These are phyloP conservation scores for Ophiobolus disseminans DNA, from an alignment of 2,329 filamentous ascomycete species.

Conservation along the genomic window DNA sequence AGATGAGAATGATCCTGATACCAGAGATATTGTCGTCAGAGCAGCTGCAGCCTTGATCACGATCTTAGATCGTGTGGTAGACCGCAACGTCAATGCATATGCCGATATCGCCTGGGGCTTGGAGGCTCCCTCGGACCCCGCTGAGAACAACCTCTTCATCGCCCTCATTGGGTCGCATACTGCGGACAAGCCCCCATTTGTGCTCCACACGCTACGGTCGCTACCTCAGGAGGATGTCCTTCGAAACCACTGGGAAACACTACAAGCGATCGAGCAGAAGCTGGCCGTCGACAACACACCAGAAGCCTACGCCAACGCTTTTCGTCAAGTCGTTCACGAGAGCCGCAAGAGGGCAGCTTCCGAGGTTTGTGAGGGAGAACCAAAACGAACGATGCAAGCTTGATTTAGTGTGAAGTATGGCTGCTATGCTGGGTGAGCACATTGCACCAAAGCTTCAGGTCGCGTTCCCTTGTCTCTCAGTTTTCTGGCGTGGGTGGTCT, in stretches of 20 bases:
- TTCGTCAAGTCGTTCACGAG: constrained; percentile 37
- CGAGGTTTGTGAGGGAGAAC: constrained; percentile 34
- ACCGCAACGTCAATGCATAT: constrained; percentile 44
- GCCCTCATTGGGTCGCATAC: constrained; percentile 34
- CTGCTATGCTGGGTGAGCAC: too few species aligned
- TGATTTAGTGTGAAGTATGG: neutral
- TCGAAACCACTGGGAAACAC: constrained; percentile 37
- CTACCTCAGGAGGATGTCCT: constrained; percentile 42
- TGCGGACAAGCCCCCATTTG: constrained; percentile 30
- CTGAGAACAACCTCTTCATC: constrained; percentile 42
- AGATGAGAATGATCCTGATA: constrained; percentile 24
- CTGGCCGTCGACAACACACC: constrained; percentile 34
- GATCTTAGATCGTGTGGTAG: constrained; percentile 42
- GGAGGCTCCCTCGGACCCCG: constrained; percentile 31
- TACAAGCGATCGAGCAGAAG: constrained; percentile 36
- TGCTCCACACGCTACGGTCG: constrained; percentile 34
- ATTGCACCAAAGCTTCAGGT: too few species aligned
- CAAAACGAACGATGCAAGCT: constrained; percentile 40
- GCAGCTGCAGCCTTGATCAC: constrained; percentile 40
- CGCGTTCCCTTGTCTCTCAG: constrained; percentile 1
- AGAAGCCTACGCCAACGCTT: constrained; percentile 29
- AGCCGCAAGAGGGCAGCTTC: constrained; percentile 44
- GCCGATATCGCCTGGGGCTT: constrained; percentile 38
- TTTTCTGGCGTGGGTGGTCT: constrained; percentile 23
- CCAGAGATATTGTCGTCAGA: constrained; percentile 28